These are phyloP conservation scores for Elaeis oleifera DNA, from an alignment of 202 grass and related monocot genomes.

Conservation along the genomic window DNA sequence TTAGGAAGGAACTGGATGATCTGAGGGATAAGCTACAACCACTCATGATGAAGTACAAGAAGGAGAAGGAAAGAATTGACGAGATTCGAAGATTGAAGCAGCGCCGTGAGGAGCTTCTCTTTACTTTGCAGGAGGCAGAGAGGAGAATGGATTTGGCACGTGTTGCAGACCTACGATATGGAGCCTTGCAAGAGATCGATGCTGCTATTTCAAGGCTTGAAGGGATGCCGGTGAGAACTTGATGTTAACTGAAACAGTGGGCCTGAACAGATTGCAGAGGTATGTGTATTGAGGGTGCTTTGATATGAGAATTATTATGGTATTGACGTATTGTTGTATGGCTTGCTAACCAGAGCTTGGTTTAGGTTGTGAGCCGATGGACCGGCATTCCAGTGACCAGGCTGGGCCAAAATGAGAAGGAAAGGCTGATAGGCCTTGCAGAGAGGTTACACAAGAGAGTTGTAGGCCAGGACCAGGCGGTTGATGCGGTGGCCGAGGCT, in stretches of 20 bases:
- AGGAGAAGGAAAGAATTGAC: slow-evolving; percentile 91
- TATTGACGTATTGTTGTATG: neutral
- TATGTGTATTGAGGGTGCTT: slow-evolving; percentile 10
- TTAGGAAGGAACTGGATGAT: slow-evolving; percentile 80
- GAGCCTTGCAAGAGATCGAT: slow-evolving; percentile 70
- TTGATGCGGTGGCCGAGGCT: slow-evolving; percentile 15
- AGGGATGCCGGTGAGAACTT: slow-evolving; percentile 74
- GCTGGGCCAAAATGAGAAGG: slow-evolving; percentile 17
- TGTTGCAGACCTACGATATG: slow-evolving; percentile 82
- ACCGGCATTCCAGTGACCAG: slow-evolving; percentile 59
- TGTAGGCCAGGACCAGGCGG: slow-evolving; percentile 10
- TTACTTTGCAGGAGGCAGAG: slow-evolving; percentile 80
- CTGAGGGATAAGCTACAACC: slow-evolving; percentile 90
- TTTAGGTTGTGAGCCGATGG: slow-evolving; percentile 82
- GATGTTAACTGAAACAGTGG: slow-evolving; percentile 90
- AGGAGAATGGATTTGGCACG: slow-evolving; percentile 85
- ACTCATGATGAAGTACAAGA: slow-evolving; percentile 77
- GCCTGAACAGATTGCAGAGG: slow-evolving; percentile 95
- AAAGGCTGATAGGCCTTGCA: slow-evolving; percentile 10
- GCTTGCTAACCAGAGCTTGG: neutral
- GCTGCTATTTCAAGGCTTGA: slow-evolving; percentile 64
- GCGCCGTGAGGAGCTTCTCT: slow-evolving; percentile 66
- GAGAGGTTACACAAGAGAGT: slow-evolving; percentile 18
- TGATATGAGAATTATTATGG: too few species aligned
- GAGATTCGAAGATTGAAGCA: slow-evolving; percentile 89